Percentiles rank a stretch among this genome's conserved stretches.
Evolutionary conservation across 306 rosid species (phyloP).

Genomic region (Biancaea sappan): DNA sequence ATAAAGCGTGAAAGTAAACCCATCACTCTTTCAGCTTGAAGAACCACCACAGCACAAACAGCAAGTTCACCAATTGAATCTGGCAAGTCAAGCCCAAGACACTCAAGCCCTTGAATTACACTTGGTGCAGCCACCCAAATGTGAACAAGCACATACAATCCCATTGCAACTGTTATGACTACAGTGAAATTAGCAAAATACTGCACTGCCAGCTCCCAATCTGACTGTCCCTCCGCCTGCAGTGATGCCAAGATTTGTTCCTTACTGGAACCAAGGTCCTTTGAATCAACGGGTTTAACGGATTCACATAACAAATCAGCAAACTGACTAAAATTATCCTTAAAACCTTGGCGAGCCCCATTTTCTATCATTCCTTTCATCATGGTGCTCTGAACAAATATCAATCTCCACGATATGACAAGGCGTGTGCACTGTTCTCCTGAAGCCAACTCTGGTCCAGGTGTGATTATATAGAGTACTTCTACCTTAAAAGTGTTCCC

Average conservation of each 20-base stretch:
- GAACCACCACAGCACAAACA: slow-evolving; percentile 62
- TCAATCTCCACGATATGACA: slow-evolving; percentile 88
- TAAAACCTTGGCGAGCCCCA: slow-evolving; percentile 91
- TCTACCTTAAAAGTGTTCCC: slow-evolving; percentile 79
- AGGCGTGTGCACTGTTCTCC: slow-evolving; percentile 75
- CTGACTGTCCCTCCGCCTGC: slow-evolving; percentile 66
- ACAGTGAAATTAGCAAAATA: slow-evolving; percentile 75
- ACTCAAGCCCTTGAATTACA: slow-evolving; percentile 79
- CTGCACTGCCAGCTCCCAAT: slow-evolving; percentile 73
- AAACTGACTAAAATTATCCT: slow-evolving; percentile 81
- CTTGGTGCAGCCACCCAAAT: slow-evolving; percentile 64
- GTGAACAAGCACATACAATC: slow-evolving; percentile 71
- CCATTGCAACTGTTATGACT: slow-evolving; percentile 56
- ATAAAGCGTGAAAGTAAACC: slow-evolving; percentile 76
- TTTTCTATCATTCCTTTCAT: slow-evolving; percentile 96
- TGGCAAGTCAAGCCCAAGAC: slow-evolving; percentile 89
- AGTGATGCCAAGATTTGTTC: slow-evolving; percentile 86
- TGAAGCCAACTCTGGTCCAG: slow-evolving; percentile 86
- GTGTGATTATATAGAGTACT: slow-evolving; percentile 73
- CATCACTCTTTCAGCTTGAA: slow-evolving; percentile 73
- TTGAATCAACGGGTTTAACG: slow-evolving; percentile 73
- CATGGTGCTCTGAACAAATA: slow-evolving; percentile 93
- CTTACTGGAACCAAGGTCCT: slow-evolving; percentile 78
- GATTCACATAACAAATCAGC: slow-evolving; percentile 65
- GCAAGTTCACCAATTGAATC: slow-evolving; percentile 88